phyloP scores from a whole-genome alignment of 345 rosid species.

The Linum trigynum region DNA sequence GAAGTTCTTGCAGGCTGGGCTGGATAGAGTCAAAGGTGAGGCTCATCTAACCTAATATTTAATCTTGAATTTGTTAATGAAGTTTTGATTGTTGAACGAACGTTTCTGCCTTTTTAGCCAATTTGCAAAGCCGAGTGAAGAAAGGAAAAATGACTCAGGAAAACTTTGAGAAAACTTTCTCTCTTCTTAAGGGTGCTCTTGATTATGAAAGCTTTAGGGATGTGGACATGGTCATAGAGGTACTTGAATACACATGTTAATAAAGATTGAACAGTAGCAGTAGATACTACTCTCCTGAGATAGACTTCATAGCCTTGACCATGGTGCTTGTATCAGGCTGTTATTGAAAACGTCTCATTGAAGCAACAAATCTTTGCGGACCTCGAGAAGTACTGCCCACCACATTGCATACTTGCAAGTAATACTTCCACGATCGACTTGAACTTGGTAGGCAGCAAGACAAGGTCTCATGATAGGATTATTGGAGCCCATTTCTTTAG shows the following conservation, averaged over 20 bases:
- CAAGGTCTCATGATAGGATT: constrained; percentile 71
- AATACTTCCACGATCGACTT: constrained; percentile 95
- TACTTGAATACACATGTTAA: constrained; percentile 16
- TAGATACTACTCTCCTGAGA: background rate
- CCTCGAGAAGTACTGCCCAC: constrained; percentile 83
- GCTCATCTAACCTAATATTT: background rate
- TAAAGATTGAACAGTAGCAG: constrained; percentile 13
- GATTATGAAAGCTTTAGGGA: constrained; percentile 80
- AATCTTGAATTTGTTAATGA: background rate
- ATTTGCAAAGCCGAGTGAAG: constrained; percentile 81
- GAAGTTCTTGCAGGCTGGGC: constrained; percentile 77
- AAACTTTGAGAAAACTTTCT: constrained; percentile 68
- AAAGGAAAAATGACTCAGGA: constrained; percentile 73
- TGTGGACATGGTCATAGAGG: constrained; percentile 97
- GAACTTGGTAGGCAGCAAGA: constrained; percentile 73
- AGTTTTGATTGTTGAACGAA: constrained; percentile 13
- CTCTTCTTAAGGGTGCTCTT: constrained; percentile 67
- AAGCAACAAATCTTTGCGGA: constrained; percentile 95
- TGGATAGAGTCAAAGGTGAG: constrained; percentile 75
- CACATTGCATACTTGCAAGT: constrained; percentile 80
- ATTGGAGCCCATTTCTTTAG: constrained; percentile 98
- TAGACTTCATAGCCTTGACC: constrained; percentile 6
- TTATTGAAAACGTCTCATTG: constrained; percentile 74
- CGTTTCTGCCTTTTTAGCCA: constrained; percentile 39
- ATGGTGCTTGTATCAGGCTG: constrained; percentile 66